These are phyloP conservation scores for Grosmannia serpens DNA, from an alignment of 2,329 filamentous ascomycete genomes.

Conservation along the genomic window DNA sequence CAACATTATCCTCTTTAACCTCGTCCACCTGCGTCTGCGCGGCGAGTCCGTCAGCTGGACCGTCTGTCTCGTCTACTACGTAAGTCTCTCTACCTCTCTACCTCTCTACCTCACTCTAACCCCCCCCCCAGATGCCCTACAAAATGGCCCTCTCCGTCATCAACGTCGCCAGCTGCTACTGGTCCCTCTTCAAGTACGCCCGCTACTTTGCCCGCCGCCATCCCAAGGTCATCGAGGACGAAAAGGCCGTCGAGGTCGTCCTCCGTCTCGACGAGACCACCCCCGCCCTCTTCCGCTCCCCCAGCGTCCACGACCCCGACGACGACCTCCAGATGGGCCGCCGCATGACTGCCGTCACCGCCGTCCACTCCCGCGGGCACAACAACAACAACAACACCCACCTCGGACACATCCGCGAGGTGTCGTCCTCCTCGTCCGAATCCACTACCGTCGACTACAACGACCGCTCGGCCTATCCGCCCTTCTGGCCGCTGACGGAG, in stretches of 20 bases:
- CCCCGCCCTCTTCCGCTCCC: not conserved
- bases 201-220: slow-evolving; percentile 5
- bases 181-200: slow-evolving; percentile 6
- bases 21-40: slow-evolving; percentile 1
- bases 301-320: not conserved
- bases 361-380: not conserved
- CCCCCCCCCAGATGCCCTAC: not conserved
- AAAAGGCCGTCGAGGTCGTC: slow-evolving; percentile 5
- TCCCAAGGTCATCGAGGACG: slow-evolving; percentile 6
- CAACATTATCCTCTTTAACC: slow-evolving; percentile 4
- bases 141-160: slow-evolving; percentile 1
- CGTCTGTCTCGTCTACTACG: slow-evolving; percentile 2
- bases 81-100: not conserved
- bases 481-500: not conserved
- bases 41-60: not conserved
- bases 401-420: not conserved
- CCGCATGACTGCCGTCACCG: not conserved
- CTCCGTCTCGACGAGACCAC: not conserved
- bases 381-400: too few species aligned
- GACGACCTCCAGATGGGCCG: not conserved
- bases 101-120: not conserved
- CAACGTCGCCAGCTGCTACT: slow-evolving; percentile 6
- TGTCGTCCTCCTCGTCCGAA: not conserved
- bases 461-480: not conserved
- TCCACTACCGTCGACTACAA: not conserved